A percentile compares a stretch with the other conserved stretches of the same genome.
Conservation (phyloP, 2,329 filamentous ascomycete species). For the Neopestalotiopsis rosae region DNA sequence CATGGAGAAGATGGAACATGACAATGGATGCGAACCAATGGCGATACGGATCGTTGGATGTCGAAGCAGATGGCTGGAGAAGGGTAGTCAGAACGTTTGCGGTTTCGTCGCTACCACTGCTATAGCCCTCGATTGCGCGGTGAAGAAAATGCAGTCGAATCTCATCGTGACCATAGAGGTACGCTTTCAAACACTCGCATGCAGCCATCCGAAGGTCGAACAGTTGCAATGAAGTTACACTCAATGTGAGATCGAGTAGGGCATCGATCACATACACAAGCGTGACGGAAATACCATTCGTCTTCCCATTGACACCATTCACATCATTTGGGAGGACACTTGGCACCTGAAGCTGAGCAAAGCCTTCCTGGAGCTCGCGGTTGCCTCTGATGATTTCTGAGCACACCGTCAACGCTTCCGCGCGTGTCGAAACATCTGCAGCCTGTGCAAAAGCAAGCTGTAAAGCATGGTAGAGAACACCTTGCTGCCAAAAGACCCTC, state of each 20-base stretch:
- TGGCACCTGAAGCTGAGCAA: constrained; percentile 83
- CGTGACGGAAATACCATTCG: constrained; percentile 51
- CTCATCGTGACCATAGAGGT: constrained; percentile 81
- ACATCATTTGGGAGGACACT: constrained; percentile 47
- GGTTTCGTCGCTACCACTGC: constrained; percentile 77
- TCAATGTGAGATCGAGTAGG: constrained; percentile 81
- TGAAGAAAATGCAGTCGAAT: constrained; percentile 86
- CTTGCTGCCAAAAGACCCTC: constrained; percentile 81
- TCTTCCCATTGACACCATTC: constrained; percentile 45
- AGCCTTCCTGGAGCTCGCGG: constrained; percentile 79
- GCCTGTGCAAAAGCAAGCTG: constrained; percentile 80
- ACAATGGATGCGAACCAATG: constrained; percentile 90
- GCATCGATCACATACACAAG: constrained; percentile 93
- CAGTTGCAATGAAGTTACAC: constrained; percentile 66
- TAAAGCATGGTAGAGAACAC: constrained; percentile 78
- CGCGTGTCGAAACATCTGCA: constrained; percentile 78
- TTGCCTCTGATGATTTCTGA: constrained; percentile 90
- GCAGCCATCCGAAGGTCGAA: constrained; percentile 85
- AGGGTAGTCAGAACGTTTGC: constrained; percentile 89
- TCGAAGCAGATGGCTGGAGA: constrained; percentile 65
- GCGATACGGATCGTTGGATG: constrained; percentile 81
- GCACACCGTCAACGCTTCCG: constrained; percentile 85
- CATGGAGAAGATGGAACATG: constrained; percentile 83
- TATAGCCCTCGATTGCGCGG: constrained; percentile 87
- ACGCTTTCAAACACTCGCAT: constrained; percentile 90